A percentile compares a stretch with the other conserved stretches of the same genome.
Conservation (phyloP, 2,329 filamentous ascomycete genomes). For the Colletotrichum kahawae region DNA sequence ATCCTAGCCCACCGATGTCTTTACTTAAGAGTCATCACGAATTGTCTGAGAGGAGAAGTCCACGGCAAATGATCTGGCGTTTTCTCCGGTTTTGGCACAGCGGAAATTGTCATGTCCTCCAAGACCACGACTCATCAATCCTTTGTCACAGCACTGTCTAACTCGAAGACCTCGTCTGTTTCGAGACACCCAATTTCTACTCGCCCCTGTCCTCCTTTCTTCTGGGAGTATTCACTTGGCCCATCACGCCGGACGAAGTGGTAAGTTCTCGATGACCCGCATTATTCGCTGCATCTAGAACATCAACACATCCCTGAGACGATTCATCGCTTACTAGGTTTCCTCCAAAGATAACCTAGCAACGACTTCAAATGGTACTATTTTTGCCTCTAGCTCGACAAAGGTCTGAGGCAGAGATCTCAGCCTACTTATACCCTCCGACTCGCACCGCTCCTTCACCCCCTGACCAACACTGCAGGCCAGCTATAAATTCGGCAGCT, state of each 20-base stretch:
- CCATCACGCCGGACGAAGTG: fast-evolving
- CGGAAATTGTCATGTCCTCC: fast-evolving
- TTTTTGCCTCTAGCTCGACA: not conserved
- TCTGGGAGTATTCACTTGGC: fast-evolving
- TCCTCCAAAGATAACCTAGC: too few relatives aligned
- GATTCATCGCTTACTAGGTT: not conserved
- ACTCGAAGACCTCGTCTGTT: not conserved
- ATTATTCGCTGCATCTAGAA: not conserved
- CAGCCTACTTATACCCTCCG: not conserved
- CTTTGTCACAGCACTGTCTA: fast-evolving
- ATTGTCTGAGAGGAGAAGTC: fast-evolving
- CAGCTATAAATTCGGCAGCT: not conserved
- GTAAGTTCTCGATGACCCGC: fast-evolving
- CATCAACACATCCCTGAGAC: not conserved
- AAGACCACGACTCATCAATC: fast-evolving
- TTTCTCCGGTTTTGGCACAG: too few relatives aligned
- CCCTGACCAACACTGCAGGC: not conserved
- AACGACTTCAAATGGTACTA: too few relatives aligned
- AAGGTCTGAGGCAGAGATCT: not conserved
- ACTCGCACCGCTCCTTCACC: not conserved
- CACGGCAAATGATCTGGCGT: not conserved
- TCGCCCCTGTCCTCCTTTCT: not conserved
- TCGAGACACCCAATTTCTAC: fast-evolving
- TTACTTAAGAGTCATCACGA: not conserved
- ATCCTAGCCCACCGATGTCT: fast-evolving